Conservation (phyloP, 805 yeast species). For the Jamesozyma lodderae region DNA sequence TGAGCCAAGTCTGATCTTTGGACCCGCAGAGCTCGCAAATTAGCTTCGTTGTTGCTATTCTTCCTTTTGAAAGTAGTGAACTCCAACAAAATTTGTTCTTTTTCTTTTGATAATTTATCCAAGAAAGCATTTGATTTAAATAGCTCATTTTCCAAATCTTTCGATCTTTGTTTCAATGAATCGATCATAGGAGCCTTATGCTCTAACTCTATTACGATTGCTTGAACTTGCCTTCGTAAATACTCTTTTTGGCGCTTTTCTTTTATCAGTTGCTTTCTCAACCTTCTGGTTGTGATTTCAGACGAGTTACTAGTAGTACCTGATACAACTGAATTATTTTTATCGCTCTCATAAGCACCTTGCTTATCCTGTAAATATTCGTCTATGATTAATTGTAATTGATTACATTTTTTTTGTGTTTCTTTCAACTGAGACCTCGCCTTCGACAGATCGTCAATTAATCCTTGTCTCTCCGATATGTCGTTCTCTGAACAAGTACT, state of each 20-base stretch:
- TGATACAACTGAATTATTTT: slow-evolving; percentile 7
- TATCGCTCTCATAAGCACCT: slow-evolving; percentile 10
- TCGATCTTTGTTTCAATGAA: slow-evolving; percentile 54
- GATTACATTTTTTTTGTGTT: slow-evolving; percentile 29
- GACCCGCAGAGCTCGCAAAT: slow-evolving; percentile 38
- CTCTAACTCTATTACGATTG: slow-evolving; percentile 68
- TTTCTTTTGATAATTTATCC: slow-evolving; percentile 45
- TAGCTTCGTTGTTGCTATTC: slow-evolving; percentile 28
- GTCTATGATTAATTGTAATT: slow-evolving; percentile 39
- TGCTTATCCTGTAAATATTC: slow-evolving; percentile 29
- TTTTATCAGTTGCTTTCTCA: slow-evolving; percentile 56
- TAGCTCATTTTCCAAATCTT: slow-evolving; percentile 47
- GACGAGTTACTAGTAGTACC: too few species aligned
- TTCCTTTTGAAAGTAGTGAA: slow-evolving; percentile 16
- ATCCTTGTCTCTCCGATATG: slow-evolving; percentile 1
- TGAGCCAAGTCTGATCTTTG: slow-evolving; percentile 67
- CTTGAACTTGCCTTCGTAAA: slow-evolving; percentile 61
- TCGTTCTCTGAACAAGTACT: neutral
- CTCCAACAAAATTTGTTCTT: slow-evolving; percentile 30
- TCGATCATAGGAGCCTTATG: slow-evolving; percentile 65
- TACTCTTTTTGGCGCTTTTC: slow-evolving; percentile 66
- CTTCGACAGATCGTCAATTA: slow-evolving; percentile 27
- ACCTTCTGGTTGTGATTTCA: slow-evolving; percentile 18
- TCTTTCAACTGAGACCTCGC: slow-evolving; percentile 20
- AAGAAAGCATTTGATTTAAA: slow-evolving; percentile 45